These are phyloP conservation scores for Emmonsiellopsis sp. DNA, from an alignment of 2,329 filamentous ascomycete genomes.

Conservation along the genomic window DNA sequence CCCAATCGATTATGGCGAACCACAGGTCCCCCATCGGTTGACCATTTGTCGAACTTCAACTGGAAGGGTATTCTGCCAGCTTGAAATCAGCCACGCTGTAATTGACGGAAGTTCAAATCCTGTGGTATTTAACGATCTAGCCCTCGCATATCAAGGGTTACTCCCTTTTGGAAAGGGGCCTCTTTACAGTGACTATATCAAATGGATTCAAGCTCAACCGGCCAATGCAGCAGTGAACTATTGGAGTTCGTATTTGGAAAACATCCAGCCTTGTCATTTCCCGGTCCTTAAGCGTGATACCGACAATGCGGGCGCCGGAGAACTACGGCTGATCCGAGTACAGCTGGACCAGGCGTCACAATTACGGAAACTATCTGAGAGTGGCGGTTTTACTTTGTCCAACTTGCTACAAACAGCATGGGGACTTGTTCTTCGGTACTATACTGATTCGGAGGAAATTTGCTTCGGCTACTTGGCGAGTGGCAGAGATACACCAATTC, in stretches of 20 bases:
- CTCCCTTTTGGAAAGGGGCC: constrained; percentile 21
- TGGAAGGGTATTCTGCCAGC: constrained; percentile 23
- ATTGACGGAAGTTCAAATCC: constrained; percentile 36
- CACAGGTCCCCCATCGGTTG: constrained; percentile 26
- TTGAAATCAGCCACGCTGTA: constrained; percentile 38
- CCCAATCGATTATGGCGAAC: neutral
- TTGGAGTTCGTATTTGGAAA: constrained; percentile 31
- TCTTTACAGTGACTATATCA: constrained; percentile 27
- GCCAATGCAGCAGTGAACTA: constrained; percentile 25
- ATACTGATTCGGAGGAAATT: constrained; percentile 39
- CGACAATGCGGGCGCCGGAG: neutral
- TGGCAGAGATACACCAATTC: constrained; percentile 43
- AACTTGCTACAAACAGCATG: constrained; percentile 44
- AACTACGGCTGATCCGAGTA: constrained; percentile 2
- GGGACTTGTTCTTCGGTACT: constrained; percentile 41
- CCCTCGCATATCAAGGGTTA: constrained; percentile 25
- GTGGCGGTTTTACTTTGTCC: constrained; percentile 32
- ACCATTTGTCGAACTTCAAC: constrained; percentile 24
- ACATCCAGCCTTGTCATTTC: constrained; percentile 32
- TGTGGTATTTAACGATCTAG: constrained; percentile 30
- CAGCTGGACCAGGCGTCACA: constrained; percentile 7
- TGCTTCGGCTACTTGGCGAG: constrained; percentile 47
- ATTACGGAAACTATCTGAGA: constrained; percentile 9
- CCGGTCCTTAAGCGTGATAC: constrained; percentile 16
- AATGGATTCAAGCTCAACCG: constrained; percentile 21